Evolutionary conservation across 129 eudicot genomes (phyloP).

Genomic region (Pittosporum tobira): DNA sequence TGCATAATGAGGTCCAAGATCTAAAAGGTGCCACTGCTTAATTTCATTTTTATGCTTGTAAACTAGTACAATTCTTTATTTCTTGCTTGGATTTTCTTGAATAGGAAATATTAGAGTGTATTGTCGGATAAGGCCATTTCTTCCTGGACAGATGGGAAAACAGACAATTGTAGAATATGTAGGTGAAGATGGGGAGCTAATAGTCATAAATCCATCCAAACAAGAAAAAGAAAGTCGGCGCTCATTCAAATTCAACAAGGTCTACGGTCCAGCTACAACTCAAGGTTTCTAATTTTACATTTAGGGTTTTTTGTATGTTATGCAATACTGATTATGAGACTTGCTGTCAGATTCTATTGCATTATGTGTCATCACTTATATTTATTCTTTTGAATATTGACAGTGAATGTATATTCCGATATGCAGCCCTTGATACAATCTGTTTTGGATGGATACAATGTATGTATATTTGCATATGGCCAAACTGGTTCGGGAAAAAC

Average conservation of each 20-base stretch:
- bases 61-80: background rate
- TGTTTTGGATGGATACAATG: too few species aligned
- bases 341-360: background rate
- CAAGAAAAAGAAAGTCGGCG: conserved; percentile 68
- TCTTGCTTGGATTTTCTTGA: conserved; percentile 15
- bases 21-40: conserved; percentile 44
- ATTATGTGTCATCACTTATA: background rate
- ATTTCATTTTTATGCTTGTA: background rate
- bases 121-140: conserved; percentile 82
- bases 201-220: conserved; percentile 66
- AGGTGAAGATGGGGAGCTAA: conserved; percentile 75
- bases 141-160: conserved; percentile 53
- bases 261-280: conserved; percentile 65
- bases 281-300: conserved; percentile 51
- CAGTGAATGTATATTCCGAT: conserved; percentile 65
- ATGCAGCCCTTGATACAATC: conserved; percentile 60
- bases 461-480: conserved; percentile 81
- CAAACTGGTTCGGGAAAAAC: conserved; percentile 94
- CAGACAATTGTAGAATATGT: conserved; percentile 50
- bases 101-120: too few species aligned
- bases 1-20: conserved; percentile 86
- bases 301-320: conserved; percentile 4
- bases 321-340: too few species aligned
- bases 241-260: conserved; percentile 77
- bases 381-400: conserved; percentile 10